Conservation (phyloP, 2,329 filamentous ascomycete genomes). For the Metarhizium robertsii region DNA sequence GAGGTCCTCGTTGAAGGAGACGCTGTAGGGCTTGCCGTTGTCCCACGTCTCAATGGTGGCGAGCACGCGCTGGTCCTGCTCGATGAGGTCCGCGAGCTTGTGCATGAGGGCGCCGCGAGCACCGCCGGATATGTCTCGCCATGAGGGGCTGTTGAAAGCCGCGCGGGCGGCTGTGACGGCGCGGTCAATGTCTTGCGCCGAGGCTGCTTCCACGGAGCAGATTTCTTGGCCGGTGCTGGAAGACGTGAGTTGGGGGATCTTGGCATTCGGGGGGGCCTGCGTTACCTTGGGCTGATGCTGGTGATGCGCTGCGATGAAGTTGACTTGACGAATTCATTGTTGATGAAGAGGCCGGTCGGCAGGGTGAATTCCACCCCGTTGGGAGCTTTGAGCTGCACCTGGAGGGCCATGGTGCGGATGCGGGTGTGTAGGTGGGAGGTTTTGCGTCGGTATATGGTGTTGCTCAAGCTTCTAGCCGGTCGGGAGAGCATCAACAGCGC, state of each 20-base stretch:
- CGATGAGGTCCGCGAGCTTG: constrained; percentile 62
- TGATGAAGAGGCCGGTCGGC: constrained; percentile 65
- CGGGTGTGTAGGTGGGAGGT: too few relatives aligned
- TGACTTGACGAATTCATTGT: constrained; percentile 63
- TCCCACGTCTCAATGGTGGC: constrained; percentile 67
- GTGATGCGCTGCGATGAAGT: constrained; percentile 45
- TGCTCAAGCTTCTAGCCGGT: neutral
- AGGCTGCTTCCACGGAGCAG: constrained; percentile 21
- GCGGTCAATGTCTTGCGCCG: constrained; percentile 20
- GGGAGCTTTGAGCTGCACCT: constrained; percentile 21
- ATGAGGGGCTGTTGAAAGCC: constrained; percentile 58
- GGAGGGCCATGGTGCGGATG: constrained; percentile 2
- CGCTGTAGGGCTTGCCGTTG: constrained; percentile 59
- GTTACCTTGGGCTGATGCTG: constrained; percentile 45
- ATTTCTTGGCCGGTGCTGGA: constrained; percentile 22
- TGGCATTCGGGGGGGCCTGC: too few relatives aligned
- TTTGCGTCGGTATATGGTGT: neutral
- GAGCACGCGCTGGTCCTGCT: constrained; percentile 44
- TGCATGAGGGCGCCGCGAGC: constrained; percentile 61
- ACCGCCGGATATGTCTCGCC: constrained; percentile 57
- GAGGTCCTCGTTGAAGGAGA: constrained; percentile 58
- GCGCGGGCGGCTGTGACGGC: constrained; percentile 43
- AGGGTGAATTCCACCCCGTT: constrained; percentile 61
- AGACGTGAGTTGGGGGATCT: neutral
- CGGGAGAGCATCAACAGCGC: neutral